A percentile compares a stretch with the other conserved stretches of the same genome.
Conservation (phyloP, 371 early-diverging fungal genomes). For the Homolaphlyctis polyrhiza region DNA sequence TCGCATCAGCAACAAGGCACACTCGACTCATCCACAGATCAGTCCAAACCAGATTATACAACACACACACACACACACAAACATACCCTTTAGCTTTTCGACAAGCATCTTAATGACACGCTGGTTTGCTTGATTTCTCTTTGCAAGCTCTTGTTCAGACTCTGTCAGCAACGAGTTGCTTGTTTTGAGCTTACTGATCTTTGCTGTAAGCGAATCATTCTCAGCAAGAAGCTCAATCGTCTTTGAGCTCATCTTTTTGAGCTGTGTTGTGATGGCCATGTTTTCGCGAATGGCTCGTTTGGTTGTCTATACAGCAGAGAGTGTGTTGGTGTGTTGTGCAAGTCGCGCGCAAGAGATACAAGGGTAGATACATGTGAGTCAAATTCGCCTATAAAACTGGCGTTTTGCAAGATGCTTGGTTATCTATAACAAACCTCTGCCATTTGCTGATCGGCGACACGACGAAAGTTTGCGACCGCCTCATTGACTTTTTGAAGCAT, state of each 20-base stretch:
- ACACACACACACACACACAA: too few relatives aligned
- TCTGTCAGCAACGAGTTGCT: slow-evolving; percentile 36
- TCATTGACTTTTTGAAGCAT: slow-evolving; percentile 55
- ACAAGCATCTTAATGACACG: slow-evolving; percentile 45
- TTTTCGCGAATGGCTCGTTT: slow-evolving; percentile 56
- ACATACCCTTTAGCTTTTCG: slow-evolving; percentile 38
- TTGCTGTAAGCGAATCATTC: slow-evolving; percentile 35
- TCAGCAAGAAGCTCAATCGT: slow-evolving; percentile 41
- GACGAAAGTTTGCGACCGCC: slow-evolving; percentile 44
- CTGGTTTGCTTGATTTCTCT: slow-evolving; percentile 47
- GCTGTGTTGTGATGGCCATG: slow-evolving; percentile 47
- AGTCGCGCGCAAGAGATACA: background rate
- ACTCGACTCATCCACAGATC: too few relatives aligned
- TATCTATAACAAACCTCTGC: slow-evolving; percentile 42
- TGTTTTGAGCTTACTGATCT: slow-evolving; percentile 32
- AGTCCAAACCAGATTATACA: too few relatives aligned
- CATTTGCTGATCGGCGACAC: slow-evolving; percentile 55
- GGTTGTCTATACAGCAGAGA: slow-evolving; percentile 34
- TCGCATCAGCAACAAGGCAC: too few relatives aligned
- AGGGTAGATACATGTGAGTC: background rate
- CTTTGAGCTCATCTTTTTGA: slow-evolving; percentile 46
- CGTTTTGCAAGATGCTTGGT: too few relatives aligned
- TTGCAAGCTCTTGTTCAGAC: slow-evolving; percentile 41
- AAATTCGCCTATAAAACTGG: background rate
- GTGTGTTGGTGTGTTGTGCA: background rate